These are phyloP conservation scores for Trifolium subterraneum DNA, from an alignment of 306 rosid species.

Conservation along the genomic window DNA sequence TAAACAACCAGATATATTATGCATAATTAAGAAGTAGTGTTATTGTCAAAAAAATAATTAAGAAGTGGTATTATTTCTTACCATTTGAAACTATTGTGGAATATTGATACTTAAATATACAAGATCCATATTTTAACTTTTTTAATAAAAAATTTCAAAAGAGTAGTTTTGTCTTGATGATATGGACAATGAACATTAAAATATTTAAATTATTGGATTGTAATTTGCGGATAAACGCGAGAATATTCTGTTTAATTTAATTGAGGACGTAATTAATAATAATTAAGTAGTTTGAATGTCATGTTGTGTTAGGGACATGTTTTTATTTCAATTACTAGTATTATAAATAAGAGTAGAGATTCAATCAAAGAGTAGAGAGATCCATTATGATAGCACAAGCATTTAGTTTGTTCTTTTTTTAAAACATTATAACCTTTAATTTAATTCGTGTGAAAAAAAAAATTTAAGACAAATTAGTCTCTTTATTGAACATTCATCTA, in stretches of 20 bases:
- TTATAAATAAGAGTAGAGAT: background rate
- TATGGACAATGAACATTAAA: conserved; percentile 2
- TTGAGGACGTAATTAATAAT: background rate
- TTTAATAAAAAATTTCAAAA: background rate
- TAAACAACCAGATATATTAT: background rate
- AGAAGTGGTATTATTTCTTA: background rate
- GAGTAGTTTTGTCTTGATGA: background rate
- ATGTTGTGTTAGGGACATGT: background rate
- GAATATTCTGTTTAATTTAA: conserved; percentile 27
- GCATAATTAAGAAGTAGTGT: background rate
- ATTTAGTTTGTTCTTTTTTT: background rate
- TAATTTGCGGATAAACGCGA: conserved; percentile 18
- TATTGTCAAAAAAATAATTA: too few relatives aligned
- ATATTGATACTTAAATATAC: background rate
- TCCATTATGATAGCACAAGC: background rate
- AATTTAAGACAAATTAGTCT: too few relatives aligned
- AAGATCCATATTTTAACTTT: background rate
- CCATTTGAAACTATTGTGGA: background rate
- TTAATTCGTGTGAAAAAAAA: background rate
- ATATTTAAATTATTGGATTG: background rate
- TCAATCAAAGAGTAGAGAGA: background rate
- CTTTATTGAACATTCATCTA: background rate
- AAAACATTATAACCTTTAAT: background rate
- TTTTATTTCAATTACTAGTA: background rate
- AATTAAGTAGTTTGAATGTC: background rate